These are phyloP conservation scores for Populus pruinosa DNA, from an alignment of 345 rosid species.

Conservation along the genomic window DNA sequence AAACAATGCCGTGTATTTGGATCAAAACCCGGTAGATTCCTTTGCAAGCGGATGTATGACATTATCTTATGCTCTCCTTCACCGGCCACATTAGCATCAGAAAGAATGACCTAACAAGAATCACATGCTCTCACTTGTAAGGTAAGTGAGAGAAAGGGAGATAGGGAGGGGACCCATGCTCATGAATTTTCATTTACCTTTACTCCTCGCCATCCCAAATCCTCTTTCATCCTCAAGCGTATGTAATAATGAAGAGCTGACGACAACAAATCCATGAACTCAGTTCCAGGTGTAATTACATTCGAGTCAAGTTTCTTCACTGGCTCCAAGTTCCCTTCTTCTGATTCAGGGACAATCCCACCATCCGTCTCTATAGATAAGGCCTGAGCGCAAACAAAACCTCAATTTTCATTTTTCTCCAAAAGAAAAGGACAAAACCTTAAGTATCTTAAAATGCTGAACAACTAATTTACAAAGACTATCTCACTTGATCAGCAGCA, in stretches of 20 bases:
- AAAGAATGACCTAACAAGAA: constrained; percentile 29
- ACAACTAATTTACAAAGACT: too few species aligned
- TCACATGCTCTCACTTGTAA: not conserved
- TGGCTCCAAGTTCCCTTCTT: not conserved
- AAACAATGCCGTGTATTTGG: constrained; percentile 37
- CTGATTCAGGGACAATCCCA: not conserved
- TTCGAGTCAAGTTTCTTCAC: constrained; percentile 23
- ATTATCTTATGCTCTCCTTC: constrained; percentile 42
- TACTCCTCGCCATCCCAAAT: constrained; percentile 25
- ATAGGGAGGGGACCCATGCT: not conserved
- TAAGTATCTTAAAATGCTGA: not conserved
- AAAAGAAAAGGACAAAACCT: not conserved
- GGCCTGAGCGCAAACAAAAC: not conserved
- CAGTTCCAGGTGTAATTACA: constrained; percentile 42
- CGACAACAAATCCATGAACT: constrained; percentile 36
- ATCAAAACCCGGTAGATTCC: constrained; percentile 33
- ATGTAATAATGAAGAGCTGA: constrained; percentile 30
- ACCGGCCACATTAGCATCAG: constrained; percentile 38
- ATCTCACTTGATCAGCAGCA: constrained; percentile 14
- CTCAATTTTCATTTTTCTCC: not conserved
- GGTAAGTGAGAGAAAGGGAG: not conserved
- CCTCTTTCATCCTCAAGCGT: constrained; percentile 27
- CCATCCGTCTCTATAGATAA: not conserved
- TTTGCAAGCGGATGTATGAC: constrained; percentile 36
- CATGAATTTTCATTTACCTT: constrained; percentile 19